These are phyloP conservation scores for Fusarium compactum DNA, from an alignment of 2,329 filamentous ascomycete species.

Conservation along the genomic window DNA sequence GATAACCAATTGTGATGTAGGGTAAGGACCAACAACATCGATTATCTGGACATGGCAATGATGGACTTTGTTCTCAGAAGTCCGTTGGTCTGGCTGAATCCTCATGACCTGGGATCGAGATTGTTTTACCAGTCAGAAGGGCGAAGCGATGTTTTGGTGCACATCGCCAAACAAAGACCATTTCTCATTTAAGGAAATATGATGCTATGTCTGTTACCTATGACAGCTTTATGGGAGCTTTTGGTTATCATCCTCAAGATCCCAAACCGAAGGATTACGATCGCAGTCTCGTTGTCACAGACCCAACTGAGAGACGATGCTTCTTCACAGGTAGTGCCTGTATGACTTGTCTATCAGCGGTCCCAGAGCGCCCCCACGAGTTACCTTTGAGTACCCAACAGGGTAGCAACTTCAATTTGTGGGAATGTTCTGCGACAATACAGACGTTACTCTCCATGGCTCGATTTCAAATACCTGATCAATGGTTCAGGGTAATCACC, in stretches of 20 bases:
- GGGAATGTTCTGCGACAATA: background rate
- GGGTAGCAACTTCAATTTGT: too few species aligned
- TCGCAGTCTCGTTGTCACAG: background rate
- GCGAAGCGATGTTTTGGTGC: background rate
- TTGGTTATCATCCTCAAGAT: background rate
- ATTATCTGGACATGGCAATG: conserved; percentile 12
- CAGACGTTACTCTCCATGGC: background rate
- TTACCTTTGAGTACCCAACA: background rate
- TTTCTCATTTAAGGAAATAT: conserved; percentile 2
- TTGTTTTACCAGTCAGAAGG: background rate
- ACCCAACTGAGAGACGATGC: background rate
- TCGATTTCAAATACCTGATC: background rate
- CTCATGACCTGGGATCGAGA: conserved; percentile 1
- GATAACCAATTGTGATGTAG: conserved; percentile 19
- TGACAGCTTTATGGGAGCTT: background rate
- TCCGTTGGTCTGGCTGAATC: conserved; percentile 12
- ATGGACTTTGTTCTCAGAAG: conserved; percentile 8
- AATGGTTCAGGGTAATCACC: background rate
- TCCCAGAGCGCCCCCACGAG: background rate
- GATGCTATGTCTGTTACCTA: background rate
- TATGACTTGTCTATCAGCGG: background rate
- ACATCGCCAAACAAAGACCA: conserved; percentile 14
- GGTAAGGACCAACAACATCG: conserved; percentile 3
- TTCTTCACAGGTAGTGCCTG: background rate
- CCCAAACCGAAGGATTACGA: background rate